Evolutionary conservation across 306 rosid species (phyloP).

Genomic region (Notholithocarpus densiflorus): DNA sequence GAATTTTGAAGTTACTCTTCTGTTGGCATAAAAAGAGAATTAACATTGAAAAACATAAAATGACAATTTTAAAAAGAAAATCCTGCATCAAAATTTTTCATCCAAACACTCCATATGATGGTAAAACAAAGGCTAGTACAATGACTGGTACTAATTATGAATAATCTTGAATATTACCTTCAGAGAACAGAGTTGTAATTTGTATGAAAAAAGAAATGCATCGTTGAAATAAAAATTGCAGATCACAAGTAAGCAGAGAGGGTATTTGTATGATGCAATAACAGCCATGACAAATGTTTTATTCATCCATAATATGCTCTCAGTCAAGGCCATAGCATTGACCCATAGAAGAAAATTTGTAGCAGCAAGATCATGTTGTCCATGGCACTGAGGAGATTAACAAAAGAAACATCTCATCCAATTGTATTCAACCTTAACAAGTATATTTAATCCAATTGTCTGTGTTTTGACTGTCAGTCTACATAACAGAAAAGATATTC

Average conservation of each 20-base stretch:
- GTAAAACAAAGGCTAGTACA: neutral
- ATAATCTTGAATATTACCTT: neutral
- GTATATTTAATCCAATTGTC: neutral
- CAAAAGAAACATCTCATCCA: neutral
- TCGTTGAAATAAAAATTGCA: neutral
- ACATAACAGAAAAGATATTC: neutral
- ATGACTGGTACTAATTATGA: neutral
- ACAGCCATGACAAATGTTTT: neutral
- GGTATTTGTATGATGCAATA: neutral
- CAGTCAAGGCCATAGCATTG: neutral
- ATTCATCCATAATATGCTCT: neutral
- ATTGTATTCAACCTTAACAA: neutral
- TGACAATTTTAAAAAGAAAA: too few species aligned
- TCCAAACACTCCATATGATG: neutral
- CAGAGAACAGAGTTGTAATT: neutral
- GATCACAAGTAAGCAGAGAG: neutral
- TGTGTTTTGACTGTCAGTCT: neutral
- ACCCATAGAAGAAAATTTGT: neutral
- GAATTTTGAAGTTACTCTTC: too few species aligned
- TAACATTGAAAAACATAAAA: too few species aligned
- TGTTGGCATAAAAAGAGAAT: too few species aligned
- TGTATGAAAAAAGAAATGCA: neutral
- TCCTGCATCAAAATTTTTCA: too few species aligned
- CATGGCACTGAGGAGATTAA: neutral
- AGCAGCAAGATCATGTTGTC: neutral